Base-by-base conservation (phyloP, 2,329 filamentous ascomycete species). In the Lasiodiplodia theobromae region DNA sequence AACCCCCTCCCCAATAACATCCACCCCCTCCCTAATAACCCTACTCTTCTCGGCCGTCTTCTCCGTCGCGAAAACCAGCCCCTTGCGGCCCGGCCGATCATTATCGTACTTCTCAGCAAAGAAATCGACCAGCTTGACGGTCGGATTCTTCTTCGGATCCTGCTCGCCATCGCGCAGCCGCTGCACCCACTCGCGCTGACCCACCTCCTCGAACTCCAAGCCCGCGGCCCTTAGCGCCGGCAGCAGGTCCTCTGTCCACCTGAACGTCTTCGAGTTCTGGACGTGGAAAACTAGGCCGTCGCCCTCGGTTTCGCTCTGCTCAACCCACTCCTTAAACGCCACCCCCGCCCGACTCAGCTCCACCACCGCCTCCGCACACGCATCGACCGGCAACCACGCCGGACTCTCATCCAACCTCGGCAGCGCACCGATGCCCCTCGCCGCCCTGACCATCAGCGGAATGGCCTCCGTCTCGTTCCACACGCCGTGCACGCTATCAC, bases 81-180 rank as follows among this genome's bases (percentile, higher is more conserved):
- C 76, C 23, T 82, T 81, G 53, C 82, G 81, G 12, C 56, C 66
- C 10, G 57, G 57, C 21, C 57, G 3, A 52, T 68, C 66, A 34
- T 68, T 63, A 58, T 84, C 82, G 70, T 87, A 88, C 72, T 87
- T 87, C 2, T 77, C 77, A 4, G 79, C 75, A 69, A 86, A 87
- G 77, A 86, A 88, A 52, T 86, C 84, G 0, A 86, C 69, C 1
- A 87, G 77, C 73, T 87, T 87, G 70, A 86, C 80, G 0, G 84
- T 81, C 12, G 86, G 85, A 54, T 68, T 68, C 37, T 47, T 74
- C 7, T 77, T 69, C 0, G 84, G 82, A 73, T 88, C 85, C 2
- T 78, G 79, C 62, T 87, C 82, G 1, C 62, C 60, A 1, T 76
- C 76, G 4, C 82, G 69, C 8, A 87, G 72, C 4, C 38, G 16